Base-by-base conservation (phyloP, 2,329 filamentous ascomycete genomes). In the Penicillium verrucosum region DNA sequence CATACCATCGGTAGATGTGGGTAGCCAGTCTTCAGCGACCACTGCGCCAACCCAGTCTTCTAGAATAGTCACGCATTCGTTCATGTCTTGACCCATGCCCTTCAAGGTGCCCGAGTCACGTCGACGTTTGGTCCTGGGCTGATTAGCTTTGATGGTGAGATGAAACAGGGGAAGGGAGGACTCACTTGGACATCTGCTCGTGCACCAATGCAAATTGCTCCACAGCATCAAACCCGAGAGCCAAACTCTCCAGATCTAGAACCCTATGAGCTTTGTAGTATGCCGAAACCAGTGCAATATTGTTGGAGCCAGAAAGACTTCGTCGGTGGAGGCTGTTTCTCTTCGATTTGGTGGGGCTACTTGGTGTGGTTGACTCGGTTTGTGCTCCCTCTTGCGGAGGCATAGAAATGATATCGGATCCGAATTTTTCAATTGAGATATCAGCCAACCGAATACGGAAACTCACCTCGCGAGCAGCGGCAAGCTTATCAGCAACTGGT, bases 231-330 rank as follows among this genome's bases (percentile, higher is more conserved):
- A 92, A 79, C 4, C 82, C 83, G 49, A 81, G 80, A 43, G 88
- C 82, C 29, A 92, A 77, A 56, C 80, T 79, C 73, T 92, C 89
- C 45, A 92, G 78, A 63, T 91, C 87, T 60, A 82, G 83, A 72
- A 86, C 87, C 45, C 82, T 85, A 54, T 82, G 81, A 6, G 86
- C 85, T 58, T 87, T 79, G 50, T 65, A 66, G 29, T 62, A 64
- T 63, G 68, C 68, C 64, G 53, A 57, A 59, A 42, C 59, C 51
- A 30, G 67, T 30, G 63, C 60, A 53, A 67, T 56, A 41, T 72
- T 65, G 56, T 69, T 67, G 47, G 64, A 63, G 51, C 56, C 53
- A 29, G 63, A 66, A 47, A 67, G 59, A 34, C 63, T 70, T 11
- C 69, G 69, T 34, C 68, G 66, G 51, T 73, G 69, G n/a, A 61